Evolutionary conservation across 1,139 yeast species (phyloP).

Genomic region (Blastobotrys niveus): DNA sequence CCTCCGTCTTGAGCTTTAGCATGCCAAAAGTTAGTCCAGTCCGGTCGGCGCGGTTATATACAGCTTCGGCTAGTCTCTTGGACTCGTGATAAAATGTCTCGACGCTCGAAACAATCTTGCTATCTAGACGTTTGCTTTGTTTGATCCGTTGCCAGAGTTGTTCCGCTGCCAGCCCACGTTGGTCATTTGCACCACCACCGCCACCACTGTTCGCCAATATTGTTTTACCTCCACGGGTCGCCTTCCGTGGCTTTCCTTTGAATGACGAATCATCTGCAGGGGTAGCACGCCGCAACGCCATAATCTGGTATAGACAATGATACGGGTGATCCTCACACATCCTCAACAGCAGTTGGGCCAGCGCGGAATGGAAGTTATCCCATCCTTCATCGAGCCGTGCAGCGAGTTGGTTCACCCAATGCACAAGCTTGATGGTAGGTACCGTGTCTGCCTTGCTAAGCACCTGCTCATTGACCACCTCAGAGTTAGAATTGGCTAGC

Average conservation of each 20-base stretch:
- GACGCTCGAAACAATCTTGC: constrained; percentile 4
- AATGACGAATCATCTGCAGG: too few relatives aligned
- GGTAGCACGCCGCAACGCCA: constrained; percentile 37
- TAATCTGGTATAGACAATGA: constrained; percentile 66
- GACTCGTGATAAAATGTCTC: constrained; percentile 10
- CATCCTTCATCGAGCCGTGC: constrained; percentile 52
- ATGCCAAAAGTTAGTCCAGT: constrained; percentile 9
- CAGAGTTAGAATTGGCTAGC: constrained; percentile 55
- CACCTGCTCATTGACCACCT: constrained; percentile 32
- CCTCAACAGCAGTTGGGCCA: constrained; percentile 46
- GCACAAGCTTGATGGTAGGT: constrained; percentile 57
- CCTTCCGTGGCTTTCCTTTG: too few relatives aligned
- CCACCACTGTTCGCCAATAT: background rate
- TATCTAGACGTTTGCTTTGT: background rate
- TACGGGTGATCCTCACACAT: constrained; percentile 64
- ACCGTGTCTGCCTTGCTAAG: constrained; percentile 37
- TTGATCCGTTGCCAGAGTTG: constrained; percentile 7
- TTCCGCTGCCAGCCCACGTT: constrained; percentile 3
- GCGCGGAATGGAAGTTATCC: constrained; percentile 47
- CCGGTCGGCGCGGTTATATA: constrained; percentile 7
- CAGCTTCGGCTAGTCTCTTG: constrained; percentile 11
- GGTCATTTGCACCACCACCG: background rate
- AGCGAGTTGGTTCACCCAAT: constrained; percentile 80
- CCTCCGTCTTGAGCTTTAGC: constrained; percentile 7
- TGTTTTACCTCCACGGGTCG: background rate